Base-by-base conservation (phyloP, 164 flowering plant species). In the Vitis rupestris region DNA sequence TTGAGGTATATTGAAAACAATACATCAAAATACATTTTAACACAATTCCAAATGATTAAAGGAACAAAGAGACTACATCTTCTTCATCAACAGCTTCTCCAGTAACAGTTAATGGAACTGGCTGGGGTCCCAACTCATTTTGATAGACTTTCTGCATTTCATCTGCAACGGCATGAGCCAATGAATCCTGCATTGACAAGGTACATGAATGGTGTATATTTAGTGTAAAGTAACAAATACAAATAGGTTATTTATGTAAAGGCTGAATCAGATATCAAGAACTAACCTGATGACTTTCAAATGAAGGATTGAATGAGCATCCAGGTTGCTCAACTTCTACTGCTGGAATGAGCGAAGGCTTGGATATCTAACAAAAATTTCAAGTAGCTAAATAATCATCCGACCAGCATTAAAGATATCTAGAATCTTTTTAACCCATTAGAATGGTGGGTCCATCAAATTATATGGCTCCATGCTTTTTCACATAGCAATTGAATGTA, bases 281-380 rank as follows among this genome's bases (percentile, higher is more conserved):
- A 69, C 49, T 30, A 64, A 92, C 99, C 90, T 95, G 94, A 81
- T 95, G 98, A 75, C 84, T 87, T 51, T 93, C 93, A 76, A 74
- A 74, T 59, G 91, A 64, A 30, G 99, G 99, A 81, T 95, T 95
- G 70, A 75, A 95, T 50, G 99, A 95, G 75, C 97, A 95, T 31
- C 99, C 98, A 19, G 91, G 84, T 63, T 91, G 90, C 66, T 95
- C 97, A 67, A 95, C 86, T 83, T 95, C 99, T 14, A 95, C 97
- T 4, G 98, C 97, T 65, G 98, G 97, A 76, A 95, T 90, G 62
- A 75, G 15, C 9, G 92, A 80, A 62, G 85, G 72, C 80, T 80
- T 86, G 10, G 79, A 12, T 59, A 74, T 82, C 99, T 94, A 88
- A 10, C 50, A 72, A 31, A 67, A 10, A 1, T 48, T 44, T 4